Conservation (phyloP, 129 eudicot genomes). For the Pseudognaphalium luteoalbum region DNA sequence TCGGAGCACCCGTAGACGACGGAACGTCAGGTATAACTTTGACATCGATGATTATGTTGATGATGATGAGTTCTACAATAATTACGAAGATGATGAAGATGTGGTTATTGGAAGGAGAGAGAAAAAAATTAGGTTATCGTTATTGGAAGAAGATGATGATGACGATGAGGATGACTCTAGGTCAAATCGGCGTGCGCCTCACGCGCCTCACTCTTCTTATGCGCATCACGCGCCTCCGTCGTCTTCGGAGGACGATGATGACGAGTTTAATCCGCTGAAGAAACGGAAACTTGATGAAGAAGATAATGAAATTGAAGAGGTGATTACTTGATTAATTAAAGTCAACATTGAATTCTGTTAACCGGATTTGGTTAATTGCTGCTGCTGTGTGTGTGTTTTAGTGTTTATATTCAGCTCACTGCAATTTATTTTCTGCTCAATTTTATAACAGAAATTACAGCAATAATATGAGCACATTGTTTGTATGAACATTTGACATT, state of each 20-base stretch:
- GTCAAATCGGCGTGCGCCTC: conserved; percentile 50
- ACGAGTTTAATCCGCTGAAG: conserved; percentile 45
- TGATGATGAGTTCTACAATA: conserved; percentile 57
- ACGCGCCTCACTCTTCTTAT: conserved; percentile 39
- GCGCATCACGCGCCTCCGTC: conserved; percentile 23
- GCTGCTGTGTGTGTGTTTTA: conserved; percentile 20
- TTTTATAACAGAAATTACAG: no score
- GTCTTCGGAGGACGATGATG: conserved; percentile 19
- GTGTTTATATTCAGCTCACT: conserved; percentile 41
- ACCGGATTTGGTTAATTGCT: background rate
- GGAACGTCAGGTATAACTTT: conserved; percentile 75
- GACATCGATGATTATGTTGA: conserved; percentile 79
- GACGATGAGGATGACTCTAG: background rate
- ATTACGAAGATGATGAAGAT: conserved; percentile 40
- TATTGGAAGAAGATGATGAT: conserved; percentile 36
- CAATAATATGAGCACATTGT: background rate
- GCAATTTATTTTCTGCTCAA: conserved; percentile 10
- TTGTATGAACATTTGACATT: background rate
- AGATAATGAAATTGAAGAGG: conserved; percentile 51
- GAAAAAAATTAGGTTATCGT: conserved; percentile 60
- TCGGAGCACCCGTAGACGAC: conserved; percentile 74
- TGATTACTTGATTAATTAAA: conserved; percentile 19
- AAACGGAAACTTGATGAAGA: conserved; percentile 52
- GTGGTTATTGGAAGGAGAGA: conserved; percentile 53
- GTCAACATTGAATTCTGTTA: background rate